Base-by-base conservation (phyloP, 495 filamentous ascomycete genomes). In the Neurospora tetrasperma region DNA sequence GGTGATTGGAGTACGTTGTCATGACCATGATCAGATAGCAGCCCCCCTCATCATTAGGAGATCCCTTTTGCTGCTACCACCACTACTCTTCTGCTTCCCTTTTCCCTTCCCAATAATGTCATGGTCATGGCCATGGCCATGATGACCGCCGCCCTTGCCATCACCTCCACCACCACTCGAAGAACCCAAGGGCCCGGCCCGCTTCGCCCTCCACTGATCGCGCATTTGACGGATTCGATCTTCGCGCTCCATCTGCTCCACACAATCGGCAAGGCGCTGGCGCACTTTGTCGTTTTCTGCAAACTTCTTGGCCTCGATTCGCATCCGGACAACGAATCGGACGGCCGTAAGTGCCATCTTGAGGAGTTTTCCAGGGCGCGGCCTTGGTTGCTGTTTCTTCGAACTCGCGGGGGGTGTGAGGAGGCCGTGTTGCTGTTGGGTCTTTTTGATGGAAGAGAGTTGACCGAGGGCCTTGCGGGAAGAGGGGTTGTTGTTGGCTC, bases 281-380 rank as follows among this genome's bases (percentile, higher is more conserved):
- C 84, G 76, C 42, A 80, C 75, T 48, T 75, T 77, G 70, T 86
- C 83, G 59, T 83, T 79, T 69, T 81, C 73, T 44, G 73, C 76
- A 83, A 82, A 86, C n/a, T 78, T 73, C 35, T 73, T 74, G 11
- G 85, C 83, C 70, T 79, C 75, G 41, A 85, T 78, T 71, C 77
- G 79, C 81, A 83, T 81, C 62, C 83, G 80, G 1, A 80, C 83
- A 23, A 85, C 74, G 59, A 83, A 83, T 8, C 83, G 77, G 16
- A 84, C 75, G 40, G 79, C 79, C 66, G 62, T 75, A 14, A 82
- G 73, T 20, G 80, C 80, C 4, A 78, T 75, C 66, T 73, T 77
- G 16, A 83, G 78, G 8, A 70, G 43, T 69, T 70, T 70, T 23
- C 44, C 48, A 14, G 70, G 70, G 12, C 20, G 4, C 6, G 46